Evolutionary conservation across 805 yeast genomes (phyloP).

Genomic region (Pichia pseudocactophila): DNA sequence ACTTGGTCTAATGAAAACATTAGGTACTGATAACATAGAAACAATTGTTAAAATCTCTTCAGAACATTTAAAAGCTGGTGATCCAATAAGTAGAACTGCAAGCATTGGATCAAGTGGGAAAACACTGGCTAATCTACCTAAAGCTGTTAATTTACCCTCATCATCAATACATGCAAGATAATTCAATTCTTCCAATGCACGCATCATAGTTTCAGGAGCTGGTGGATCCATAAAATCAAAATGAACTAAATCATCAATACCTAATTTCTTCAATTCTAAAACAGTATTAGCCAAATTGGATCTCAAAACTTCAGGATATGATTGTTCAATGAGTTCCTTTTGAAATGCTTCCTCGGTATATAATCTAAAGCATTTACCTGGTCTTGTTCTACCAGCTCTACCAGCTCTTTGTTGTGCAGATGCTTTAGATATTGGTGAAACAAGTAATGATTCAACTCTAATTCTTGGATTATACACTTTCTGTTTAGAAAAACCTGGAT

Average conservation of each 20-base stretch:
- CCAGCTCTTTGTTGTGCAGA: slow-evolving; percentile 98
- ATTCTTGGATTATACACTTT: slow-evolving; percentile 95
- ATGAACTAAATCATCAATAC: slow-evolving; percentile 92
- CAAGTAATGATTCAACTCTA: slow-evolving; percentile 87
- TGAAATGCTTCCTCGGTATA: slow-evolving; percentile 96
- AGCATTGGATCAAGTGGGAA: slow-evolving; percentile 95
- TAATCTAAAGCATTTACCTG: slow-evolving; percentile 94
- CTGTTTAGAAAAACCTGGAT: slow-evolving; percentile 95
- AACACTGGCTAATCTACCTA: slow-evolving; percentile 84
- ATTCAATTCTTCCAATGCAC: slow-evolving; percentile 92
- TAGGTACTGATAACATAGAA: slow-evolving; percentile 87
- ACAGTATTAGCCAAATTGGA: slow-evolving; percentile 89
- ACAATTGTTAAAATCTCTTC: slow-evolving; percentile 83
- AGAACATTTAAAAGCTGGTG: slow-evolving; percentile 79
- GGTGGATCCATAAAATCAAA: slow-evolving; percentile 99
- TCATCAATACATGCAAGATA: slow-evolving; percentile 85
- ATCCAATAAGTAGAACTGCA: slow-evolving; percentile 85
- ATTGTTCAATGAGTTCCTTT: slow-evolving; percentile 87
- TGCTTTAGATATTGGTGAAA: slow-evolving; percentile 94
- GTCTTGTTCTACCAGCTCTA: slow-evolving; percentile 99
- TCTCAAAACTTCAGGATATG: slow-evolving; percentile 91
- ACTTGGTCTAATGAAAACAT: slow-evolving; percentile 89
- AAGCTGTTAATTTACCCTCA: slow-evolving; percentile 80
- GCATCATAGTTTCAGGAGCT: slow-evolving; percentile 99
- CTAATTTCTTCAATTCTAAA: slow-evolving; percentile 84